Percentiles rank a stretch among this genome's conserved stretches.
These are phyloP conservation scores for Naganishia onofrii DNA, from an alignment of 768 basidiomycete genomes.

Conservation along the genomic window DNA sequence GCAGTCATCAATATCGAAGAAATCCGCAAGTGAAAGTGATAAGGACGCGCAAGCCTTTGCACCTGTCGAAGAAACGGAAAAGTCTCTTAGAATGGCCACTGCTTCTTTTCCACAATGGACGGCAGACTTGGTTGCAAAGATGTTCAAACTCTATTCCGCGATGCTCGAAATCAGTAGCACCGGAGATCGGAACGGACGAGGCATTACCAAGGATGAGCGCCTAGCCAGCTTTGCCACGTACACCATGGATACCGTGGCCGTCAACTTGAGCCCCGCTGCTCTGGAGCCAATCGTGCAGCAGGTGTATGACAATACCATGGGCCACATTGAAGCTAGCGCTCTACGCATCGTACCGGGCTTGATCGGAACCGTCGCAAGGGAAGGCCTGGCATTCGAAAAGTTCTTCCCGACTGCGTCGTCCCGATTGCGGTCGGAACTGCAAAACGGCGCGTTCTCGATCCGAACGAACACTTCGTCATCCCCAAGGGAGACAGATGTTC, in stretches of 20 bases:
- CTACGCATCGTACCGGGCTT: slow-evolving; percentile 85
- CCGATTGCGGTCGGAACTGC: slow-evolving; percentile 10
- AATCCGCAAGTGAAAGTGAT: background rate
- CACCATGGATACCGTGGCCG: slow-evolving; percentile 19
- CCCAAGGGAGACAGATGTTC: slow-evolving; percentile 18
- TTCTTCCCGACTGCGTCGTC: slow-evolving; percentile 21
- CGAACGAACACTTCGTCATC: slow-evolving; percentile 18
- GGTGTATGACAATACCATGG: slow-evolving; percentile 80
- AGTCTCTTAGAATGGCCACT: slow-evolving; percentile 23
- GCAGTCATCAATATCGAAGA: background rate
- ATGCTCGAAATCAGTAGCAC: slow-evolving; percentile 28
- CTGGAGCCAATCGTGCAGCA: slow-evolving; percentile 80
- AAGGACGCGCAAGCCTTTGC: background rate
- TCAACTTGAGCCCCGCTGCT: slow-evolving; percentile 68
- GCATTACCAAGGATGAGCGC: slow-evolving; percentile 17
- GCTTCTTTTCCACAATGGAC: slow-evolving; percentile 25
- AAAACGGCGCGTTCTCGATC: slow-evolving; percentile 16
- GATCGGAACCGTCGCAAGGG: slow-evolving; percentile 51
- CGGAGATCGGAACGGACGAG: slow-evolving; percentile 23
- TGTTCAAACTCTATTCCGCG: slow-evolving; percentile 27
- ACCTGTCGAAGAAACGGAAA: slow-evolving; percentile 25
- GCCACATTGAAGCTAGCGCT: slow-evolving; percentile 85
- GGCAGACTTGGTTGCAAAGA: slow-evolving; percentile 21
- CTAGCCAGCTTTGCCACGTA: slow-evolving; percentile 17
- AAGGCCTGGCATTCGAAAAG: slow-evolving; percentile 15